These are phyloP conservation scores for Henckelia pumila DNA, from an alignment of 257 asterid species.

Conservation along the genomic window DNA sequence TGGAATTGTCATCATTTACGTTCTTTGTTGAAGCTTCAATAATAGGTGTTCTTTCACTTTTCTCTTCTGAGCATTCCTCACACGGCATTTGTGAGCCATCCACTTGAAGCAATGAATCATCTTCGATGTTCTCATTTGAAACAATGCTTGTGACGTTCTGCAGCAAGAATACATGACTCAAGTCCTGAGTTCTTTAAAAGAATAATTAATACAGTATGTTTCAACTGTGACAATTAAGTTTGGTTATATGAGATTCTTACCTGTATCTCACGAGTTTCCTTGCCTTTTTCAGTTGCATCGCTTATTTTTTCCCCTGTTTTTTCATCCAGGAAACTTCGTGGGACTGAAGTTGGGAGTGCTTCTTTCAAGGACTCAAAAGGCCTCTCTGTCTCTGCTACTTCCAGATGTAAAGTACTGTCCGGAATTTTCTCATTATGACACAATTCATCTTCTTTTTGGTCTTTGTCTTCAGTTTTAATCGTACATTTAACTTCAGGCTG, in stretches of 20 bases:
- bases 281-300: conserved; percentile 21
- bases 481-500: not conserved
- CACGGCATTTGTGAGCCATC: conserved; percentile 21
- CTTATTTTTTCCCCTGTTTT: conserved; percentile 20
- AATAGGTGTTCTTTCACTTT: conserved; percentile 16
- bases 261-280: conserved; percentile 20
- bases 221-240: not conserved
- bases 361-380: conserved; percentile 12
- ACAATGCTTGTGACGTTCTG: conserved; percentile 23
- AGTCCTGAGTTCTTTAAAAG: conserved; percentile 6
- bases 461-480: not conserved
- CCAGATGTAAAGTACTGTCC: not conserved
- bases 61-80: conserved; percentile 19
- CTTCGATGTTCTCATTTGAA: conserved; percentile 19
- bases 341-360: conserved; percentile 17
- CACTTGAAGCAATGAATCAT: conserved; percentile 13
- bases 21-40: not conserved
- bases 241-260: not conserved
- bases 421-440: not conserved
- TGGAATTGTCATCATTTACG: conserved; percentile 9
- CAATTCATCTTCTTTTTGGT: not conserved
- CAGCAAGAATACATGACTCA: conserved; percentile 19
- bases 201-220: conserved; percentile 5
- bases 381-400: not conserved
- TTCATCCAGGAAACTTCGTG: conserved; percentile 25